Conservation (phyloP, 345 rosid genomes). For the Sisymbrium altissimum region DNA sequence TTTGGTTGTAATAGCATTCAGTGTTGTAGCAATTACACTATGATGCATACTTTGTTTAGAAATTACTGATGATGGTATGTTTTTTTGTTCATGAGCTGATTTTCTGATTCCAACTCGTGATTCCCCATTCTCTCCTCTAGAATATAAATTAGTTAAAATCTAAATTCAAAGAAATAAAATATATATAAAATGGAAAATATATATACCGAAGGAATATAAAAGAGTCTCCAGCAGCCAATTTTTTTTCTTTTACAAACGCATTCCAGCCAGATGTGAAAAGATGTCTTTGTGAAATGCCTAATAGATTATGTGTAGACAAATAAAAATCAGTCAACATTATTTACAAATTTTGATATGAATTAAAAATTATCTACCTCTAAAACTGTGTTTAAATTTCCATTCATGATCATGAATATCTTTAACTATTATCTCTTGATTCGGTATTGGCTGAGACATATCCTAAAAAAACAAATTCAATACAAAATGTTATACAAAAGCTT, state of each 20-base stretch:
- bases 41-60: not conserved
- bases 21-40: no score
- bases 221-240: not conserved
- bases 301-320: not conserved
- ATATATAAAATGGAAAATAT: not conserved
- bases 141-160: not conserved
- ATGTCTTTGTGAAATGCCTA: not conserved
- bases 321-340: not conserved
- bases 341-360: not conserved
- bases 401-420: not conserved
- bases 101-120: no score
- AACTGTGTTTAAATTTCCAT: not conserved
- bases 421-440: not conserved
- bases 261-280: not conserved
- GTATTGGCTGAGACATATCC: not conserved
- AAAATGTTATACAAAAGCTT: not conserved
- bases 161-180: not conserved
- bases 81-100: no score
- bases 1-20: no score
- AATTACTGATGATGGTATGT: not conserved
- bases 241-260: not conserved
- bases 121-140: no score
- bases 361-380: not conserved
- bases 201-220: not conserved
- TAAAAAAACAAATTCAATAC: not conserved